These are phyloP conservation scores for Dispira simplex DNA, from an alignment of 192 early-diverging fungal genomes.

Conservation along the genomic window DNA sequence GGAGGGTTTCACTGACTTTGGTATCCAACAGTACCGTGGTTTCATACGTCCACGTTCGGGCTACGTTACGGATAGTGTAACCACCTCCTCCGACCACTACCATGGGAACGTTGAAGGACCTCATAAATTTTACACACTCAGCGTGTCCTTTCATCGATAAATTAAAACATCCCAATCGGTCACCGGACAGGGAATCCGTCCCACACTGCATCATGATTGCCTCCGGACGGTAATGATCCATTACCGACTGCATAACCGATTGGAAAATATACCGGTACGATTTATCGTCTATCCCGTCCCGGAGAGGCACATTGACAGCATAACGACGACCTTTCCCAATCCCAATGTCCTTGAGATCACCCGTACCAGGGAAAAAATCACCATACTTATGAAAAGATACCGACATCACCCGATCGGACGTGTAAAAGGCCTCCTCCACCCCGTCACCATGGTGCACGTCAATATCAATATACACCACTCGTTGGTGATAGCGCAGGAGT, in stretches of 20 bases:
- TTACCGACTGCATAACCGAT: conserved; percentile 65
- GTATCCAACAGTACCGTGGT: conserved; percentile 67
- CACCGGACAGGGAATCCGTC: conserved; percentile 86
- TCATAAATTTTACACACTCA: conserved; percentile 85
- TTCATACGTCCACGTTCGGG: conserved; percentile 91
- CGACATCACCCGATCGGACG: conserved; percentile 99
- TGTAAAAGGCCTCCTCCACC: conserved; percentile 98
- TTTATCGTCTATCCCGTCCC: conserved; percentile 86
- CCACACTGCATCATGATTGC: conserved; percentile 93
- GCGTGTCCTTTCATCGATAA: conserved; percentile 89
- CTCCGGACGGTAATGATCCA: conserved; percentile 86
- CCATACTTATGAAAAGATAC: conserved; percentile 98
- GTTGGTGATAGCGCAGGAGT: conserved; percentile 68
- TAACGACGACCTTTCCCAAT: conserved; percentile 79
- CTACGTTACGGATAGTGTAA: conserved; percentile 93
- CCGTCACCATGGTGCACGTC: conserved; percentile 99
- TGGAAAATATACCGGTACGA: conserved; percentile 85
- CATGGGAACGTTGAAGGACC: conserved; percentile 78
- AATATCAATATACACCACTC: conserved; percentile 95
- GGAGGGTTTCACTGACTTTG: conserved; percentile 50
- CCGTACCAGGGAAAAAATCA: conserved; percentile 97
- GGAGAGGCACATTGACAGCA: conserved; percentile 89
- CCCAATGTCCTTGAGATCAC: conserved; percentile 89
- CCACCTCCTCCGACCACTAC: conserved; percentile 92
- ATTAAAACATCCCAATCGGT: conserved; percentile 91